Percentiles rank a stretch among this genome's conserved stretches.
Evolutionary conservation across 2,329 filamentous ascomycete genomes (phyloP).

Genomic region (Xylaria sp.): DNA sequence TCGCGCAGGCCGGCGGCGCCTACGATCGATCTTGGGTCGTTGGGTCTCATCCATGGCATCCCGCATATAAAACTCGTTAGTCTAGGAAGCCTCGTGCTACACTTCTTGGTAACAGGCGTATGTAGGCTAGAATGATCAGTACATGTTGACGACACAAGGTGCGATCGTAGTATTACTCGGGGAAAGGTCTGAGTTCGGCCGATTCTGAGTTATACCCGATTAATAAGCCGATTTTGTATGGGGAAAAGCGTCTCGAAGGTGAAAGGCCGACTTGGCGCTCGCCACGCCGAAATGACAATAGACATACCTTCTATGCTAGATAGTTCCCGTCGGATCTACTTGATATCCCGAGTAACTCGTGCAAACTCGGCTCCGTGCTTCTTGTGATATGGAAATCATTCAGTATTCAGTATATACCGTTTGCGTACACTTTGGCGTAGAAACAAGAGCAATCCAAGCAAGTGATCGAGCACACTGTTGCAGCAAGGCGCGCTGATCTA

Average conservation of each 20-base stretch:
- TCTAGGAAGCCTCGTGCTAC: too few species aligned
- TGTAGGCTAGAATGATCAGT: background rate
- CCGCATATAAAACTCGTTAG: background rate
- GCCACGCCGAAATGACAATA: background rate
- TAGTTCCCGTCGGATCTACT: too few species aligned
- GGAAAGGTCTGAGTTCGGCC: slow-evolving; percentile 18
- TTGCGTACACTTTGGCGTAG: too few species aligned
- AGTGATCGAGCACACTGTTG: too few species aligned
- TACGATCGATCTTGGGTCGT: slow-evolving; percentile 26
- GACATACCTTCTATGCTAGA: too few species aligned
- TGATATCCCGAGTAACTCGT: too few species aligned
- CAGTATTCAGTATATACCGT: too few species aligned
- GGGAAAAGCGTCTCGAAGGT: background rate
- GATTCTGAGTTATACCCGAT: slow-evolving; percentile 21
- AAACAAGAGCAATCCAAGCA: too few species aligned
- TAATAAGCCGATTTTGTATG: background rate
- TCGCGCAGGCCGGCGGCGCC: slow-evolving; percentile 37
- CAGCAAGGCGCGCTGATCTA: too few species aligned
- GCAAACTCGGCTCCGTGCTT: too few species aligned
- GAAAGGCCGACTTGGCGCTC: slow-evolving; percentile 1
- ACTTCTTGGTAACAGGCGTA: background rate
- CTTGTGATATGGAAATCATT: too few species aligned
- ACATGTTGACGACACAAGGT: background rate
- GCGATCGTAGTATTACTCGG: slow-evolving; percentile 1
- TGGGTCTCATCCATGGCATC: slow-evolving; percentile 10